Conservation (phyloP, 2,329 filamentous ascomycete genomes). For the Chaetomium strumarium region DNA sequence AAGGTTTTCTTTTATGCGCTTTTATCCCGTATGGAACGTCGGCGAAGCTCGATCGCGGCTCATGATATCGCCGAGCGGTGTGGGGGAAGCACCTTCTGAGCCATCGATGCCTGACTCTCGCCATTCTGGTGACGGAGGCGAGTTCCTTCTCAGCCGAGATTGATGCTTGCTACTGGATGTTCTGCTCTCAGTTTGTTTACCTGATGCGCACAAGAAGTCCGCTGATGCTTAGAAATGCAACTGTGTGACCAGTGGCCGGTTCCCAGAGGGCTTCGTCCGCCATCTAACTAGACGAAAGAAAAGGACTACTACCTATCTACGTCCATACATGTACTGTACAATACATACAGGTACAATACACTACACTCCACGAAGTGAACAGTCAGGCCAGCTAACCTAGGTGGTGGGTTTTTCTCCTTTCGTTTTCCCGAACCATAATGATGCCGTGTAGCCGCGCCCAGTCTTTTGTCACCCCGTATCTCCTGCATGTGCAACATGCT, state of each 20-base stretch:
- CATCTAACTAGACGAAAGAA: neutral
- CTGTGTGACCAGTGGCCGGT: neutral
- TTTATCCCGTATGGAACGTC: neutral
- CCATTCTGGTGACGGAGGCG: neutral
- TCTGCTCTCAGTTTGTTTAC: neutral
- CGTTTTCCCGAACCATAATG: conserved; percentile 2
- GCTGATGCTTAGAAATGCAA: too few species aligned
- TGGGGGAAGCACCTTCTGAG: neutral
- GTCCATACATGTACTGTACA: neutral
- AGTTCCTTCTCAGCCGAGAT: neutral
- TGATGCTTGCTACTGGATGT: neutral
- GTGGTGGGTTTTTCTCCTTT: neutral
- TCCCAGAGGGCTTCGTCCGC: neutral
- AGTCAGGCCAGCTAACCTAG: conserved; percentile 13
- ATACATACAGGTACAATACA: conserved; percentile 2
- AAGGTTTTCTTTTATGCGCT: too few species aligned
- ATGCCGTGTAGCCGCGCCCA: conserved; percentile 14
- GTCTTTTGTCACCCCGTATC: conserved; percentile 11
- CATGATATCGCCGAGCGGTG: neutral
- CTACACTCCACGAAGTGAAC: conserved; percentile 3
- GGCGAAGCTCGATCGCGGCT: neutral
- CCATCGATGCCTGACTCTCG: neutral
- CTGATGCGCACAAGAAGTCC: neutral
- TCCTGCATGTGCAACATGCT: conserved; percentile 11
- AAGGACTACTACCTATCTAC: neutral